Percentiles rank a stretch among this genome's conserved stretches.
Evolutionary conservation across 2,329 filamentous ascomycete genomes (phyloP).

Genomic region (Trichophaea hybrida): DNA sequence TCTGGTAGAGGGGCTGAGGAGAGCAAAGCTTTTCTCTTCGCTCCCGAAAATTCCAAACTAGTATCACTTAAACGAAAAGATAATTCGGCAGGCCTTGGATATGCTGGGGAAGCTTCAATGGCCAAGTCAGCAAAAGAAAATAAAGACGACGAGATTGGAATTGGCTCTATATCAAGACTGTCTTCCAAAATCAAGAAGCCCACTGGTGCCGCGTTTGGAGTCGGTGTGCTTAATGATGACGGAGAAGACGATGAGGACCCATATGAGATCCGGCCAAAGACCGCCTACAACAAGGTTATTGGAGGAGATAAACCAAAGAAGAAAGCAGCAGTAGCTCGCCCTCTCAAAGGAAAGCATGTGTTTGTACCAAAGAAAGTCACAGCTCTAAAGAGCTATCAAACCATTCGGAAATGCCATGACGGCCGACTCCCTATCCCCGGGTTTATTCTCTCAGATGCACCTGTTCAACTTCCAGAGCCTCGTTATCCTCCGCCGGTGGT

Average conservation of each 20-base stretch:
- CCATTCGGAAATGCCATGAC: constrained; percentile 62
- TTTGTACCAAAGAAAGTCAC: constrained; percentile 56
- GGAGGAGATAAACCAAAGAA: constrained; percentile 71
- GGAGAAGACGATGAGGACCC: constrained; percentile 92
- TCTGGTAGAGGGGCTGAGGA: constrained; percentile 32
- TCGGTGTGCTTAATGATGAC: constrained; percentile 80
- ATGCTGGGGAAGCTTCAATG: constrained; percentile 39
- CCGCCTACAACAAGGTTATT: constrained; percentile 70
- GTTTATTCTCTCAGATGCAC: constrained; percentile 46
- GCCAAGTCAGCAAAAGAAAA: constrained; percentile 32
- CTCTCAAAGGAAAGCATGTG: constrained; percentile 44
- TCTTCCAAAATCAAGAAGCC: constrained; percentile 41
- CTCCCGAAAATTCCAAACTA: constrained; percentile 63
- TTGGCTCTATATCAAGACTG: constrained; percentile 24
- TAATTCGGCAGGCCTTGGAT: constrained; percentile 57
- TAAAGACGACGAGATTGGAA: constrained; percentile 29
- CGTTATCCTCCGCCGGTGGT: constrained; percentile 41
- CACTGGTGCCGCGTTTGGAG: constrained; percentile 57
- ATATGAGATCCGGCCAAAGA: constrained; percentile 79
- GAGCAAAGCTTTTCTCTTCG: constrained; percentile 56
- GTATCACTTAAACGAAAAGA: constrained; percentile 51
- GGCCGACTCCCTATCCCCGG: constrained; percentile 65
- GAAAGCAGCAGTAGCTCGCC: constrained; percentile 37
- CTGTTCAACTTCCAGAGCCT: constrained; percentile 37
- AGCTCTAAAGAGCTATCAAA: constrained; percentile 33